Base-by-base conservation (phyloP, 805 yeast species). In the Groenewaldozyma salmanticensis region DNA sequence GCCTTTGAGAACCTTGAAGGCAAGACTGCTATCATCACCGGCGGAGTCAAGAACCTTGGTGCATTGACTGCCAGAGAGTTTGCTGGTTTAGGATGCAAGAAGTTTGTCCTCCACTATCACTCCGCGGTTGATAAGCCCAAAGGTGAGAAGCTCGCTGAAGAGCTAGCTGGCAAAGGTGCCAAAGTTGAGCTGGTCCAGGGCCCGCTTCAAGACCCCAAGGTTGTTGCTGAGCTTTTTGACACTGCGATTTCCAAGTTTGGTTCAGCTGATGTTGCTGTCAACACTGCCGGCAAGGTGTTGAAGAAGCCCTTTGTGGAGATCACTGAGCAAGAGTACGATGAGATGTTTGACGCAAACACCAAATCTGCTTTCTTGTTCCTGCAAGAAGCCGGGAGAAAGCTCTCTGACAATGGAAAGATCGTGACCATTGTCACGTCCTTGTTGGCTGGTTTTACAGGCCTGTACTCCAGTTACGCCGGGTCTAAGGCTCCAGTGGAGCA, bases 401-500 rank as follows among this genome's bases (percentile, higher is more conserved):
- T 79, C 33, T 64, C 68, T 33, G 65, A 75, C 27, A 62, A 62
- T 35, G 84, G 84, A 35, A 65, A 67, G 31, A 73, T 79, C 43
- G 67, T 77, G 40, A 64, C 73, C 48, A 47, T 78, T 33, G 79
- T 78, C 31, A 77, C 84, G 2, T 77, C 84, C 0, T 63, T 79
- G 39, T 64, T 79, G 45, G 84, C 80, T 36, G 86, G 82, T 18
- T 79, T 72, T 60, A 69, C 77, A 18, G 77, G 52, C 62, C 35
- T 76, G 71, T 57, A 82, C 59, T 74, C 86, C 2, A 74, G 77
- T 7, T 81, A 81, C 60, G 81, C 81, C 49, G 81, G 82, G 7
- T 74, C 82, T 42, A 82, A 81, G 62, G 88, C 90, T 27, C 88
- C 80, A 3, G 81, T 80, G 20, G 60, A 76, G 51, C 86, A 81